These are phyloP conservation scores for Fagopyrum homotropicum DNA, from an alignment of 148 eudicot genomes.

Conservation along the genomic window DNA sequence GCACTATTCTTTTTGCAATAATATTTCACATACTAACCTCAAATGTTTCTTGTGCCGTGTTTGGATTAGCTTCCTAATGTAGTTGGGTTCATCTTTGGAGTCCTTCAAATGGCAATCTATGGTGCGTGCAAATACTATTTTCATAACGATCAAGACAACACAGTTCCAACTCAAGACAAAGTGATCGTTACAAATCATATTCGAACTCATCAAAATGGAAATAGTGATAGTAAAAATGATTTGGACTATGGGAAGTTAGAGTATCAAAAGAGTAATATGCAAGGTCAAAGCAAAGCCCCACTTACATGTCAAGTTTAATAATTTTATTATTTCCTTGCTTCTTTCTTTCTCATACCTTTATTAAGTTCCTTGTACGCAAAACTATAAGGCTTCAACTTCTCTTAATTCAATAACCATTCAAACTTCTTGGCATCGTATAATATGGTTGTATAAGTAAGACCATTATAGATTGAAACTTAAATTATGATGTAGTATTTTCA, in stretches of 20 bases:
- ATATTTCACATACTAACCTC: neutral
- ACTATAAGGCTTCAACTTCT: too few species aligned
- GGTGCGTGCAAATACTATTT: conserved; percentile 19
- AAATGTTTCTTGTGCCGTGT: neutral
- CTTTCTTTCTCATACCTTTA: neutral
- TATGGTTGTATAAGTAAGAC: too few species aligned
- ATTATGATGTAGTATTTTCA: too few species aligned
- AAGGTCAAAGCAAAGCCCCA: neutral
- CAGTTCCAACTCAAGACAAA: neutral
- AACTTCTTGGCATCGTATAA: too few species aligned
- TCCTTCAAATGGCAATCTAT: conserved; percentile 42
- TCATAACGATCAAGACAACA: neutral
- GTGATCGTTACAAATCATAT: neutral
- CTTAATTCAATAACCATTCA: too few species aligned
- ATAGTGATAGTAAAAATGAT: neutral
- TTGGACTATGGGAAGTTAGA: neutral
- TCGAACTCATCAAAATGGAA: neutral
- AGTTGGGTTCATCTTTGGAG: conserved; percentile 52
- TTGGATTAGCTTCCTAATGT: conserved; percentile 48
- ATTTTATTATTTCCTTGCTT: neutral
- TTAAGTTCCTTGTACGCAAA: neutral
- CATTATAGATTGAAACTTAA: too few species aligned
- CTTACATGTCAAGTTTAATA: neutral
- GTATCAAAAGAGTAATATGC: neutral
- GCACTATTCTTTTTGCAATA: neutral